These are phyloP conservation scores for Amaranthus cruentus DNA, from an alignment of 148 eudicot species.

Conservation along the genomic window DNA sequence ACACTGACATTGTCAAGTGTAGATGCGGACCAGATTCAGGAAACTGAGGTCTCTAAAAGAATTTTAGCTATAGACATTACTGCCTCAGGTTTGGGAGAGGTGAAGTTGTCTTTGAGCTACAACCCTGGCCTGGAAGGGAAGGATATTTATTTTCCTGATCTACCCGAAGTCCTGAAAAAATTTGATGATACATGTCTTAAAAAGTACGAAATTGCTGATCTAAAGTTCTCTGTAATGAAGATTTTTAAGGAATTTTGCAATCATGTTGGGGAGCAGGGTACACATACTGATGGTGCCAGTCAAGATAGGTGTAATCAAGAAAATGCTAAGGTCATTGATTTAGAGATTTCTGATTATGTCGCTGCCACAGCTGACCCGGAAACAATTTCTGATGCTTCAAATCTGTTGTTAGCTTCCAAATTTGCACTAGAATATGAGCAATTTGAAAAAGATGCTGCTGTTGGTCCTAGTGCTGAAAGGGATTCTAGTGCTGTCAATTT, in stretches of 20 bases:
- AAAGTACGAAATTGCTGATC: constrained; percentile 40
- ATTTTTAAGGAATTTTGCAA: constrained; percentile 58
- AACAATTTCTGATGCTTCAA: constrained; percentile 13
- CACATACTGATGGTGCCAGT: constrained; percentile 19
- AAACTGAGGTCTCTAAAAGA: constrained; percentile 22
- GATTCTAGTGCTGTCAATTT: constrained; percentile 22
- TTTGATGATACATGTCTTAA: constrained; percentile 43
- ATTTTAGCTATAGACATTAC: constrained; percentile 45
- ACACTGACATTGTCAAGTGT: constrained; percentile 17
- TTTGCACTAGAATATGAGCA: neutral
- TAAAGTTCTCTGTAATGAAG: constrained; percentile 44
- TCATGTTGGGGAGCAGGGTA: constrained; percentile 38
- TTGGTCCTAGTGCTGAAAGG: constrained; percentile 19
- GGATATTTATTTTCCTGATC: constrained; percentile 34
- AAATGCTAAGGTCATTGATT: constrained; percentile 25
- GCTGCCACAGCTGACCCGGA: constrained; percentile 13
- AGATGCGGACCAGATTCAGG: constrained; percentile 25
- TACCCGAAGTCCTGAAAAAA: constrained; percentile 36
- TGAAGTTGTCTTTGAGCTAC: constrained; percentile 40
- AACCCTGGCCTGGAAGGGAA: constrained; percentile 31
- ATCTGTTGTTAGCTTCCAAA: constrained; percentile 22
- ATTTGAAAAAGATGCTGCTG: too few relatives aligned
- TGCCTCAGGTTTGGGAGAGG: constrained; percentile 47
- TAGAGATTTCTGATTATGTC: constrained; percentile 24
- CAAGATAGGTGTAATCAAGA: constrained; percentile 21